Evolutionary conservation across 768 basidiomycete species (phyloP).

Genomic region (Termitomyces sp.): DNA sequence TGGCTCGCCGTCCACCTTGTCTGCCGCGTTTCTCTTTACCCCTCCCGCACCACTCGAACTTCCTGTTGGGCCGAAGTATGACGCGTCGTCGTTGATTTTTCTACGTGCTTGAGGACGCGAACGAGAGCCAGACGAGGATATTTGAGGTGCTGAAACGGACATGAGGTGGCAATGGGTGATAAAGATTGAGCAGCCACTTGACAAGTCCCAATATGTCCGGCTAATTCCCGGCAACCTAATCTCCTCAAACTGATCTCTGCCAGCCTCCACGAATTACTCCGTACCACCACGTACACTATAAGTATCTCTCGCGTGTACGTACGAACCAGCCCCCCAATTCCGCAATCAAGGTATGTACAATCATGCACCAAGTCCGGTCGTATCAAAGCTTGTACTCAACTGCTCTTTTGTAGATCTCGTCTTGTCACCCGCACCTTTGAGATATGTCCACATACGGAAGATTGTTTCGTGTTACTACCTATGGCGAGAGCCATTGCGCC

Average conservation of each 20-base stretch:
- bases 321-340: neutral
- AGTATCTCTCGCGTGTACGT: neutral
- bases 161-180: constrained; percentile 19
- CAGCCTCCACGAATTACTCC: constrained; percentile 6
- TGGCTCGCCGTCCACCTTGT: constrained; percentile 69
- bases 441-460: constrained; percentile 91
- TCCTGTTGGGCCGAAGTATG: constrained; percentile 57
- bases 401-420: neutral
- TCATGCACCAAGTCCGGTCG: neutral
- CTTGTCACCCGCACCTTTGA: constrained; percentile 3
- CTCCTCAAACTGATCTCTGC: constrained; percentile 1
- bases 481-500: constrained; percentile 95
- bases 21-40: constrained; percentile 59
- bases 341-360: neutral
- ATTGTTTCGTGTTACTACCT: constrained; percentile 92
- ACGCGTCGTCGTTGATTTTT: constrained; percentile 62
- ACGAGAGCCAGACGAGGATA: constrained; percentile 41
- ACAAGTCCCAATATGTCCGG: constrained; percentile 1
- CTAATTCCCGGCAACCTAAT: constrained; percentile 12
- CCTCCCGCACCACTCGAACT: constrained; percentile 32
- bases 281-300: constrained; percentile 3
- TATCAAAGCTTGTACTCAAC: neutral
- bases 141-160: constrained; percentile 25
- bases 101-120: constrained; percentile 60
- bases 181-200: constrained; percentile 2